Conservation (phyloP, 805 yeast species). For the Torulaspora delbrueckii region DNA sequence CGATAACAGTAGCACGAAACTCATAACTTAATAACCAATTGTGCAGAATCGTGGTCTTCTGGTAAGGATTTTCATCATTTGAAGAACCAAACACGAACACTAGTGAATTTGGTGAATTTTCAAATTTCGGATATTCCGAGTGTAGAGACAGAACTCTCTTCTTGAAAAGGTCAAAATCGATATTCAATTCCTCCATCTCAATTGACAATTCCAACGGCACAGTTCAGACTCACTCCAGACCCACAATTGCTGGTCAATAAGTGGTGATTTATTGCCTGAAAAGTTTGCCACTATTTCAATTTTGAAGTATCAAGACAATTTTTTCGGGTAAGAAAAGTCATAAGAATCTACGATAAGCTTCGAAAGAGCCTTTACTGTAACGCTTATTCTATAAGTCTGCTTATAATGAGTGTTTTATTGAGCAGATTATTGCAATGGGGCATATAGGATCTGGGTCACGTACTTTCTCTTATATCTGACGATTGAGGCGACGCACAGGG, state of each 20-base stretch:
- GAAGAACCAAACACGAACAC: conserved; percentile 77
- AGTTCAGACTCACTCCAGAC: not conserved
- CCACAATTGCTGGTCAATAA: not conserved
- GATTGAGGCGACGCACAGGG: conserved; percentile 87
- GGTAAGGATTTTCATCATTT: conserved; percentile 85
- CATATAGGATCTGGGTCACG: conserved; percentile 86
- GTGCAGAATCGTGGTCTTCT: conserved; percentile 79
- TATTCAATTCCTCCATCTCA: conserved; percentile 31
- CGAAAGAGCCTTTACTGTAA: not conserved
- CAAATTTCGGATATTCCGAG: conserved; percentile 26
- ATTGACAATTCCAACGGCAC: not conserved
- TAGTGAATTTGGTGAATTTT: conserved; percentile 41
- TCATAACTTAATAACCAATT: conserved; percentile 93
- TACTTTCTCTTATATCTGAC: conserved; percentile 84
- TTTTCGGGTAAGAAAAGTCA: conserved; percentile 1
- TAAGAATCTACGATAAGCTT: conserved; percentile 2
- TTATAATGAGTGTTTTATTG: not conserved
- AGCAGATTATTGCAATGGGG: conserved; percentile 56
- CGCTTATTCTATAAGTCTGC: conserved; percentile 5
- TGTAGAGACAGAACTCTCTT: conserved; percentile 30
- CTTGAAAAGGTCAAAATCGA: conserved; percentile 29
- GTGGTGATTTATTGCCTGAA: not conserved
- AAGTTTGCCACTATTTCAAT: conserved; percentile 7
- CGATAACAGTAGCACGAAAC: conserved; percentile 84
- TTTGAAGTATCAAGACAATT: not conserved